phyloP scores from a whole-genome alignment of 2,329 filamentous ascomycete genomes.

The Sphaerostilbella broomeana region DNA sequence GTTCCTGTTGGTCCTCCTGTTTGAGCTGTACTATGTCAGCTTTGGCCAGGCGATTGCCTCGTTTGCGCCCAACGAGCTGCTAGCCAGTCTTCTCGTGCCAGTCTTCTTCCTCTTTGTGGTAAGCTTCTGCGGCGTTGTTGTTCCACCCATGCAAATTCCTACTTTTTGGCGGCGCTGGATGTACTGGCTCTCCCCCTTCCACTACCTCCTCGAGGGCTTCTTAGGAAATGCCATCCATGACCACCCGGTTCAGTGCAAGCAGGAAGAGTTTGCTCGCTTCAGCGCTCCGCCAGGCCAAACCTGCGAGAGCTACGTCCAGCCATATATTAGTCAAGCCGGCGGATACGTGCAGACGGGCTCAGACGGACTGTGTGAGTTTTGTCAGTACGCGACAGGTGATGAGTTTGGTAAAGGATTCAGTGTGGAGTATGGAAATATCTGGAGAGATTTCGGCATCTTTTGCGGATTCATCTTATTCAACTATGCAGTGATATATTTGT shows the following conservation, averaged over 20 bases:
- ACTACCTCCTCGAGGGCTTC: conserved; percentile 58
- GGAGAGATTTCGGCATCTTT: conserved; percentile 61
- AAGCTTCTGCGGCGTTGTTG: conserved; percentile 64
- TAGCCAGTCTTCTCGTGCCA: conserved; percentile 60
- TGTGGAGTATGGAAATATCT: conserved; percentile 53
- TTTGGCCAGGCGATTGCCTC: conserved; percentile 63
- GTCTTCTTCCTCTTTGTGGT: conserved; percentile 65
- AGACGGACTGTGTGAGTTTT: conserved; percentile 56
- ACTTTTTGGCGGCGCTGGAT: conserved; percentile 59
- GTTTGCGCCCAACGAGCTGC: conserved; percentile 58
- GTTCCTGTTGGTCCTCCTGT: conserved; percentile 59
- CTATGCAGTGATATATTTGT: conserved; percentile 35
- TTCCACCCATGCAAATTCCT: conserved; percentile 52
- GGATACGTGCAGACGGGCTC: conserved; percentile 54
- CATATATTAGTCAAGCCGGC: conserved; percentile 46
- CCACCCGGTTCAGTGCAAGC: conserved; percentile 48
- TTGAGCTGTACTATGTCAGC: conserved; percentile 59
- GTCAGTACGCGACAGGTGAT: conserved; percentile 55
- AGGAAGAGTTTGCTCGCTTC: conserved; percentile 55
- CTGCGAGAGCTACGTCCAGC: conserved; percentile 53
- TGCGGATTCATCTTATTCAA: conserved; percentile 60
- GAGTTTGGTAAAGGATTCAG: conserved; percentile 55
- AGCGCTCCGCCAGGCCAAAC: conserved; percentile 49
- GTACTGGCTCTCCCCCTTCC: conserved; percentile 63
- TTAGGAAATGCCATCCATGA: conserved; percentile 49